Evolutionary conservation across 2,329 filamentous ascomycete species (phyloP).

Genomic region (Dryadomyces quercivorus): DNA sequence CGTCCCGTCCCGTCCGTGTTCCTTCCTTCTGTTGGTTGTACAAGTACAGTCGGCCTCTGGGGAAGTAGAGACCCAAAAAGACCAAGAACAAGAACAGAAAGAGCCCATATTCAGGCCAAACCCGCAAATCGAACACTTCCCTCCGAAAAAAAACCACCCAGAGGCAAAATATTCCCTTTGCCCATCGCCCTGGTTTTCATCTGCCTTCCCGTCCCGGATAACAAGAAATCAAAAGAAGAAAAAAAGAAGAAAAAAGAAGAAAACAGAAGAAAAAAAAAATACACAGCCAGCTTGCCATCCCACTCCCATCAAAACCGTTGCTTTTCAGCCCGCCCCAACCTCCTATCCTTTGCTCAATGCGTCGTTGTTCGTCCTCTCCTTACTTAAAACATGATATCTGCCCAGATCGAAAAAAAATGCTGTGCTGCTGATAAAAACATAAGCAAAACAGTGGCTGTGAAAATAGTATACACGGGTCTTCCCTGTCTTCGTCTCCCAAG

Average conservation of each 20-base stretch:
- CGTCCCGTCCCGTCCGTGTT: background rate
- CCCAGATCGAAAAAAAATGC: background rate
- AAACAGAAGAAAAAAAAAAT: background rate
- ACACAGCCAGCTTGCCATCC: background rate
- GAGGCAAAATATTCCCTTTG: background rate
- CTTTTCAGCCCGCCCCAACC: too few species aligned
- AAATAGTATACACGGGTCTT: slow-evolving; percentile 10
- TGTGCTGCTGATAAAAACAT: background rate
- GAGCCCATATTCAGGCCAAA: background rate
- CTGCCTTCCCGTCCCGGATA: background rate
- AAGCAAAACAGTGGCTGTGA: background rate
- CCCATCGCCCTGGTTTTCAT: background rate
- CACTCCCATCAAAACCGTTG: background rate
- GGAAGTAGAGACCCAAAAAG: background rate
- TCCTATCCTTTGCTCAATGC: too few species aligned
- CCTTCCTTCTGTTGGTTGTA: background rate
- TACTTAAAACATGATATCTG: background rate
- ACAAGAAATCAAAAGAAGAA: too few species aligned
- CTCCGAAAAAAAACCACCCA: background rate
- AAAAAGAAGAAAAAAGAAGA: too few species aligned
- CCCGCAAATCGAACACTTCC: background rate
- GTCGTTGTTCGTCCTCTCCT: background rate
- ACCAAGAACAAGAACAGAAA: background rate
- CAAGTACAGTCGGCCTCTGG: background rate
- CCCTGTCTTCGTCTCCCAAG: background rate